Conservation (phyloP, 2,329 filamentous ascomycete genomes). For the Xylaria polymorpha region DNA sequence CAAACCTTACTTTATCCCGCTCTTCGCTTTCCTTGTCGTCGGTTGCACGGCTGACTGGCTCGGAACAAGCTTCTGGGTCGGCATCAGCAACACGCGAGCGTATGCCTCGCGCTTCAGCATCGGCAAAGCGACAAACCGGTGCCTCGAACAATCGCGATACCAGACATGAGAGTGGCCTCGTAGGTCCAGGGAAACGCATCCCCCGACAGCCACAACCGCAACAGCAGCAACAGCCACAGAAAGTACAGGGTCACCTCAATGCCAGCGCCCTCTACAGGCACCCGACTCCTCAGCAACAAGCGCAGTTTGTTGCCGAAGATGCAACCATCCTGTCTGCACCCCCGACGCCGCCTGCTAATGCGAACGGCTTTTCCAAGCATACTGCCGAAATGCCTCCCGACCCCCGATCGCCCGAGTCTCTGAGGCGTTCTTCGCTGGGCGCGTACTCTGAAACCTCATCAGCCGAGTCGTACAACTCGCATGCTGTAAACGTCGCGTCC, state of each 20-base stretch:
- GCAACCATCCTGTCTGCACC: slow-evolving; percentile 48
- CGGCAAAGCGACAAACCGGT: slow-evolving; percentile 71
- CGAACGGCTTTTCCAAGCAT: slow-evolving; percentile 53
- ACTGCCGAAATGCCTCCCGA: slow-evolving; percentile 56
- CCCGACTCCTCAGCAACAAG: slow-evolving; percentile 38
- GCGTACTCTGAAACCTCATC: slow-evolving; percentile 67
- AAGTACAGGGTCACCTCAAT: slow-evolving; percentile 61
- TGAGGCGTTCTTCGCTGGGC: slow-evolving; percentile 53
- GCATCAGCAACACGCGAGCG: slow-evolving; percentile 55
- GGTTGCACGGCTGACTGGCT: slow-evolving; percentile 54
- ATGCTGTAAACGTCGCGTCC: slow-evolving; percentile 51
- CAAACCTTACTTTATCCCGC: slow-evolving; percentile 8
- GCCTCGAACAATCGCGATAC: slow-evolving; percentile 73
- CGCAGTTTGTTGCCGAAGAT: slow-evolving; percentile 48
- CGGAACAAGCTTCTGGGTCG: slow-evolving; percentile 59
- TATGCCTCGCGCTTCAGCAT: slow-evolving; percentile 71
- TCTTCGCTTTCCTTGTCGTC: slow-evolving; percentile 40
- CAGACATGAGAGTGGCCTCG: slow-evolving; percentile 88
- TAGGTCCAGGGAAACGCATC: slow-evolving; percentile 77
- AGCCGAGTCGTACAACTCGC: slow-evolving; percentile 62
- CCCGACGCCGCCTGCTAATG: slow-evolving; percentile 53
- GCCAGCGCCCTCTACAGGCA: slow-evolving; percentile 43
- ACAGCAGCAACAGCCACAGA: slow-evolving; percentile 51
- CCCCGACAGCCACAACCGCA: slow-evolving; percentile 41
- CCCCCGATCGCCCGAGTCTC: slow-evolving; percentile 55